phyloP scores from a whole-genome alignment of 1,284 basidiomycete genomes.

The Ustilago nuda region DNA sequence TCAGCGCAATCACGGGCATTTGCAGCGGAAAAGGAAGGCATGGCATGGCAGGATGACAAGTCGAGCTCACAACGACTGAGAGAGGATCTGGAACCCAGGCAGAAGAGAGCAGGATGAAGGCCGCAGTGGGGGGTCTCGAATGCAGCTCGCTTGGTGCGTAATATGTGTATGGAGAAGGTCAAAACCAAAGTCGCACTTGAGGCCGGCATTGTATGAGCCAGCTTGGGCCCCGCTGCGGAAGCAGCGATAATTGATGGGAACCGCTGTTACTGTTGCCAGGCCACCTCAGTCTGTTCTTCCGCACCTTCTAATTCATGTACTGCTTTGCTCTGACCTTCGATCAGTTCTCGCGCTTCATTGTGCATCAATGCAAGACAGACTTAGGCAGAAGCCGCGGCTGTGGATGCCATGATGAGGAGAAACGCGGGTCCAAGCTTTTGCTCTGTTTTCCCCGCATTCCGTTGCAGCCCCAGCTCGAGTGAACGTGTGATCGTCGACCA shows the following conservation, averaged over 20 bases:
- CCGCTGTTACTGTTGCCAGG: slow-evolving; percentile 3
- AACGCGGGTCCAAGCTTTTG: not conserved
- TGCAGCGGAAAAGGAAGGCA: not conserved
- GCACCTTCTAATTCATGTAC: not conserved
- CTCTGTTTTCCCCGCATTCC: not conserved
- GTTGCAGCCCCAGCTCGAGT: not conserved
- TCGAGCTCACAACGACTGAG: not conserved
- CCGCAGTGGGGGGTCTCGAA: not conserved
- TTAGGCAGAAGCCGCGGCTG: slow-evolving; percentile 2
- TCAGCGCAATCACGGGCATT: not conserved
- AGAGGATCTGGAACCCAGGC: not conserved
- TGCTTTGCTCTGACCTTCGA: not conserved
- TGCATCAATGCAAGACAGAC: not conserved
- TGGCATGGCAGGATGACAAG: not conserved
- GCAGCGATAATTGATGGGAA: slow-evolving; percentile 14
- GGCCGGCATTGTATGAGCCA: not conserved
- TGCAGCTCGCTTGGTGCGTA: slow-evolving; percentile 28
- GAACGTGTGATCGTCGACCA: not conserved
- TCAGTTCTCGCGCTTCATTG: not conserved
- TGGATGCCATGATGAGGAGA: not conserved
- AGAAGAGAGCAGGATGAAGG: not conserved
- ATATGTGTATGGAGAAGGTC: not conserved
- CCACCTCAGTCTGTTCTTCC: not conserved
- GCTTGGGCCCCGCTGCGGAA: slow-evolving; percentile 7
- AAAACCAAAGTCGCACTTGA: not conserved